Evolutionary conservation across 345 rosid genomes (phyloP), one percentile per base, ranked within the genome.

Genomic region (Erucastrum elatum): DNA sequence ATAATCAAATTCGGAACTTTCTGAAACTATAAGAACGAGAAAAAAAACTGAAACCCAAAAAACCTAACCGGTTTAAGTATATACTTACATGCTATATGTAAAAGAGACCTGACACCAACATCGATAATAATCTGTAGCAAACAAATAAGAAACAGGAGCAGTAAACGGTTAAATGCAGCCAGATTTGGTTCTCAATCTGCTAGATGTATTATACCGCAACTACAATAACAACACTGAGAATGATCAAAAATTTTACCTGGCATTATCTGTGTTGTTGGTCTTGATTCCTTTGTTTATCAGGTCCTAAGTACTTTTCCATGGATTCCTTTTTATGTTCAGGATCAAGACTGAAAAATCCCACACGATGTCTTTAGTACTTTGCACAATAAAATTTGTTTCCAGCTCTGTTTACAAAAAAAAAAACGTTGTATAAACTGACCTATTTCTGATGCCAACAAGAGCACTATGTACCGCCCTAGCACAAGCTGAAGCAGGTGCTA

Each of bases 321-420:
- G 97, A 95, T 82, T 95, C 99, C 81, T 90, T 91, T 82, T 93
- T 95, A 83, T 75, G 99, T 74, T 89, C 96, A 65, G 97, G 97
- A 84, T 95, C 97, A 76, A 95, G 99, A 86, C 99, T 95, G 93
- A 81, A 12, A 51, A 75, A 29, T 11, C 34, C 53, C 26, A 0
- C 60, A 6, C 27, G 56, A 35, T 21, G 44, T 44, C 31, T 65
- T 70, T 41, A 21, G 4, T 51, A 61, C 68, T 75, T 16, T 56
- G 17, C 35, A 64, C 34, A 26, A 51, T 29, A 51, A 65, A 63
- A 56, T 17, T 3, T 2, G 34, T 67, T 44, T 49, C 44, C 31
- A 16, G 46, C 51, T 6, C 1, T 51, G 37, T 37, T 16, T 66
- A 33, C 62, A 60, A 51, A 29, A 0, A 3, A 3, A 41, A 8